Percentiles rank a stretch among this genome's conserved stretches.
Conservation (phyloP, 768 basidiomycete species). For the Podaxis sp. region DNA sequence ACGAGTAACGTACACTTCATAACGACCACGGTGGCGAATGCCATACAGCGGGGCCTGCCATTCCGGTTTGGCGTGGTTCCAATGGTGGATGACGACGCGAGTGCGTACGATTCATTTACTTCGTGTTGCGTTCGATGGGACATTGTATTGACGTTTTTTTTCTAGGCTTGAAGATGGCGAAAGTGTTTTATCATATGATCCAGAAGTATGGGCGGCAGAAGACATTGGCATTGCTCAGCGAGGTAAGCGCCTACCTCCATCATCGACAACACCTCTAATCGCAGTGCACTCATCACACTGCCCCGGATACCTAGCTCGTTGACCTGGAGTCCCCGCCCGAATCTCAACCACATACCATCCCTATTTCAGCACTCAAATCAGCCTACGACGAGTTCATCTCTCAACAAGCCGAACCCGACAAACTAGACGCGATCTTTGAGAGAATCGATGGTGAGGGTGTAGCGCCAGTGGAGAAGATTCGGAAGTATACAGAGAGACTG, state of each 20-base stretch:
- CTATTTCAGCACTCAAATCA: conserved; percentile 9
- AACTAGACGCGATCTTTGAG: conserved; percentile 12
- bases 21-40: conserved; percentile 54
- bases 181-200: conserved; percentile 64
- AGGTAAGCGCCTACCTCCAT: conserved; percentile 29
- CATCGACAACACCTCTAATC: not conserved
- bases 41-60: conserved; percentile 71
- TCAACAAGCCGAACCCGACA: conserved; percentile 19
- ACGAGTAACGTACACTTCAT: conserved; percentile 58
- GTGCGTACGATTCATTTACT: conserved; percentile 19
- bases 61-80: conserved; percentile 88
- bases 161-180: conserved; percentile 65
- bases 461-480: conserved; percentile 38
- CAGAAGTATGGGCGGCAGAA: conserved; percentile 56
- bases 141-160: not conserved
- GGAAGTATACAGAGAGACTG: conserved; percentile 56
- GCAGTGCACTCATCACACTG: not conserved
- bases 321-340: not conserved
- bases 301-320: not conserved
- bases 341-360: not conserved
- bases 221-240: conserved; percentile 57
- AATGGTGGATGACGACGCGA: conserved; percentile 46
- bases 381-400: conserved; percentile 33
- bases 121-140: not conserved
- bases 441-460: conserved; percentile 32